Evolutionary conservation across 108 stramenopile genomes (phyloP), one percentile per base, ranked within the genome.

Genomic region (Nannochloropsis gaditana): DNA sequence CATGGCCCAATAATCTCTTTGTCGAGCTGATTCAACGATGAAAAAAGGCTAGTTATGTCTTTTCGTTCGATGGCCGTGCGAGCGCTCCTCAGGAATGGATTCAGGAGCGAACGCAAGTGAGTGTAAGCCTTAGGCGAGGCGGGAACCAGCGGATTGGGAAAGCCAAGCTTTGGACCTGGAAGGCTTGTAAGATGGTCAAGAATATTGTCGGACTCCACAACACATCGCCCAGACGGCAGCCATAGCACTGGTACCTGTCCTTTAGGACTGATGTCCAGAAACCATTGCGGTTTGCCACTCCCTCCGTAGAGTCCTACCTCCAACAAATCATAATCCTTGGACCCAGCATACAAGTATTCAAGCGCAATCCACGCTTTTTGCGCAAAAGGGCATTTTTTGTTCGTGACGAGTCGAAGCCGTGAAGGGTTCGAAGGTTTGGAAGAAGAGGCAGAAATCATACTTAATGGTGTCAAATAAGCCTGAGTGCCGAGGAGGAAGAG

Each of bases 281-380:
- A 73, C 59, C 59, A 73, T 15, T n/a, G 19, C n/a, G 59, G 59
- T 8, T 73, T 73, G 59, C 59, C 59, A 73, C n/a, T 73, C 59
- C 59, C 59, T 73, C 59, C 59, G n/a, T 73, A 73, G 15, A 73
- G n/a, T n/a, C 59, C 59, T 8, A 73, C 59, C n/a, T 73, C 59
- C 59, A 73, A n/a, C 59, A 73, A 73, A n/a, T 73, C 59, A n/a
- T 73, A 73, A n/a, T n/a, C 59, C 6, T n/a, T n/a, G 15, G 59
- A 73, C 19, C 59, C n/a, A n/a, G 59, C 59, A 50, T 73, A 73
- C 19, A n/a, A 73, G n/a, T 15, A 15, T 4, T 73, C 59, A n/a
- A 73, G 59, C 19, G 59, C 59, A 73, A 73, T 73, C 59, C 59
- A 73, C n/a, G 59, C 59, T 73, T 73, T 73, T 73, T 73, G 59